phyloP scores from a whole-genome alignment of 2,329 filamentous ascomycete genomes.

The Keithomyces neogunnii region DNA sequence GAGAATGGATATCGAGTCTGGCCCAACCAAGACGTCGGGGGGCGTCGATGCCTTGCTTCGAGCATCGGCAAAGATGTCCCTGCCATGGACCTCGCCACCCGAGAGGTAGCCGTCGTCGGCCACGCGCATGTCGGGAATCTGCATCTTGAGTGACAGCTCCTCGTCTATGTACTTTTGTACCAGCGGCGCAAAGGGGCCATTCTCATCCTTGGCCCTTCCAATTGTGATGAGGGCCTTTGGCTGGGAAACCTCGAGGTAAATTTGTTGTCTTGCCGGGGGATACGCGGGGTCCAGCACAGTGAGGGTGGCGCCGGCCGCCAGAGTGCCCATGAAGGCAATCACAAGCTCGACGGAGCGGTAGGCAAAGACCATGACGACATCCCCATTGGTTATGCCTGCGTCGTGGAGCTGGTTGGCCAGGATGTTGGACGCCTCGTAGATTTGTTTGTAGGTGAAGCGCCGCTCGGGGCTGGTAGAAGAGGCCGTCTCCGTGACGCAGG shows the following conservation, averaged over 20 bases:
- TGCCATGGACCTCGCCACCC: slow-evolving; percentile 59
- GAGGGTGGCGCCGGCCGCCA: slow-evolving; percentile 51
- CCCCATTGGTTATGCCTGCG: slow-evolving; percentile 64
- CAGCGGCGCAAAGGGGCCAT: slow-evolving; percentile 33
- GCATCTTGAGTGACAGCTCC: slow-evolving; percentile 62
- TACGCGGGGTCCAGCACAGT: slow-evolving; percentile 61
- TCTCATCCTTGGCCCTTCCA: slow-evolving; percentile 51
- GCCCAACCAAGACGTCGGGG: slow-evolving; percentile 72
- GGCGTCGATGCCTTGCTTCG: slow-evolving; percentile 42
- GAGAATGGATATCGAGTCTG: slow-evolving; percentile 73
- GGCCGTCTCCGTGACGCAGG: slow-evolving; percentile 41
- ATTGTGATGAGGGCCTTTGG: slow-evolving; percentile 34
- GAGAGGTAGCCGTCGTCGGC: slow-evolving; percentile 60
- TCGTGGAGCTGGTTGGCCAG: slow-evolving; percentile 72
- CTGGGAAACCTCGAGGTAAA: slow-evolving; percentile 75
- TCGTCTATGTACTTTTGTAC: slow-evolving; percentile 61
- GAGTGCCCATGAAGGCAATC: slow-evolving; percentile 67
- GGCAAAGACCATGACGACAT: slow-evolving; percentile 91
- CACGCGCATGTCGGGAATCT: slow-evolving; percentile 66
- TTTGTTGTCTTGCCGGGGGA: slow-evolving; percentile 19
- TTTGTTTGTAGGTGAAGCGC: slow-evolving; percentile 75
- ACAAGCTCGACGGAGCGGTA: slow-evolving; percentile 63
- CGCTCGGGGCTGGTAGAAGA: slow-evolving; percentile 42
- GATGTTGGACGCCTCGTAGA: slow-evolving; percentile 74
- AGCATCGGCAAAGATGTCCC: slow-evolving; percentile 56